phyloP scores from a whole-genome alignment of 73 alveolate genomes.

The Tetrahymena thermophila region DNA sequence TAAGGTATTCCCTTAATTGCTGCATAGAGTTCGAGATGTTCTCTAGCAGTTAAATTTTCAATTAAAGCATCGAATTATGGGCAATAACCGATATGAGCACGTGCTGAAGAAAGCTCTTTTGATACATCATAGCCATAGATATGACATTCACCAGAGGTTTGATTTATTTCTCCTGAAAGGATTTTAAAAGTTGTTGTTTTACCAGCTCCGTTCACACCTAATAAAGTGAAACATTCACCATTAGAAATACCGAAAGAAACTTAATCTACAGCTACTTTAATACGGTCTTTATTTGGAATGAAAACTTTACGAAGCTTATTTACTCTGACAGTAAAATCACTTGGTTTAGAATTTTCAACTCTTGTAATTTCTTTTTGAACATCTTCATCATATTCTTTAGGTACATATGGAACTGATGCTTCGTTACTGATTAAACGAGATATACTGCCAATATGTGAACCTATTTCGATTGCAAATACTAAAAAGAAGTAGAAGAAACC shows the following conservation, averaged over 20 bases:
- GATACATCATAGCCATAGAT: conserved; percentile 81
- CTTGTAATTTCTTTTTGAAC: conserved; percentile 32
- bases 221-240: conserved; percentile 95
- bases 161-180: conserved; percentile 85
- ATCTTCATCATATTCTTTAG: conserved; percentile 41
- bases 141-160: conserved; percentile 76
- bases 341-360: conserved; percentile 37
- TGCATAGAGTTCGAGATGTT: conserved; percentile 91
- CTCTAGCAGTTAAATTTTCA: conserved; percentile 89
- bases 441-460: conserved; percentile 32
- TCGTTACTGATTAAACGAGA: conserved; percentile 13
- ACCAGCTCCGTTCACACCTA: conserved; percentile 99
- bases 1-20: conserved; percentile 88
- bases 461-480: conserved; percentile 34
- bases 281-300: conserved; percentile 13
- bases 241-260: conserved; percentile 86
- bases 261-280: conserved; percentile 82
- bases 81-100: conserved; percentile 93
- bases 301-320: conserved; percentile 63
- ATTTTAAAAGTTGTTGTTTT: conserved; percentile 95
- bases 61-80: conserved; percentile 96
- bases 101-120: conserved; percentile 68
- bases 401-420: conserved; percentile 16
- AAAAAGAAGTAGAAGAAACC: conserved; percentile 25
- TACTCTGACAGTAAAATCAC: conserved; percentile 46